phyloP scores from a whole-genome alignment of 2,329 filamentous ascomycete genomes.

The Rhinocladiella mackenziei region DNA sequence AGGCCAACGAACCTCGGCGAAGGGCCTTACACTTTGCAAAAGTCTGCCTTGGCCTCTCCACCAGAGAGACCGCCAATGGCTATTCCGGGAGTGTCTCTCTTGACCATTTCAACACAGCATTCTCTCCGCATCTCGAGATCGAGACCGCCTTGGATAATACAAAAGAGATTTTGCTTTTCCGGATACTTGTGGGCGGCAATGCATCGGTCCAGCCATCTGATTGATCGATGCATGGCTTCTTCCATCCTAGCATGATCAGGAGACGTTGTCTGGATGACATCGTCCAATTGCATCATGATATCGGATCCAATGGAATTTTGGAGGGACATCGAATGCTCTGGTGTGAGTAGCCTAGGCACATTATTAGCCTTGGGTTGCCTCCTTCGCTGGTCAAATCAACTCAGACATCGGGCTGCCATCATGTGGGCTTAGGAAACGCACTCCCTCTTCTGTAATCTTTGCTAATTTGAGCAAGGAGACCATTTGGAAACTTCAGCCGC shows the following conservation, averaged over 20 bases:
- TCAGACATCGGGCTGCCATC: slow-evolving; percentile 82
- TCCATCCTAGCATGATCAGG: slow-evolving; percentile 83
- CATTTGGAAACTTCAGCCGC: slow-evolving; percentile 79
- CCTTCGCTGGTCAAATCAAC: background rate
- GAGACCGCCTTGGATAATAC: slow-evolving; percentile 94
- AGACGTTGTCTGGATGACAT: slow-evolving; percentile 93
- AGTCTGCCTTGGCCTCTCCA: slow-evolving; percentile 89
- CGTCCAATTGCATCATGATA: slow-evolving; percentile 99
- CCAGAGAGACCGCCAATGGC: slow-evolving; percentile 93
- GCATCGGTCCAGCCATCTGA: slow-evolving; percentile 94
- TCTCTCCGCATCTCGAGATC: slow-evolving; percentile 79
- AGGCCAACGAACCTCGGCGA: background rate
- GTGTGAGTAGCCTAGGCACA: slow-evolving; percentile 68
- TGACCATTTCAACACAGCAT: slow-evolving; percentile 84
- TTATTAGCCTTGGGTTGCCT: background rate
- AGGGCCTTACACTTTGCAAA: slow-evolving; percentile 67
- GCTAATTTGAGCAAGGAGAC: slow-evolving; percentile 91
- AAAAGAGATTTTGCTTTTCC: slow-evolving; percentile 85
- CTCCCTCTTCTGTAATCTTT: slow-evolving; percentile 90
- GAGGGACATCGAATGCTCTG: slow-evolving; percentile 91
- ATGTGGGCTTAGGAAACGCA: slow-evolving; percentile 92
- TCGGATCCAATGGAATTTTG: slow-evolving; percentile 98
- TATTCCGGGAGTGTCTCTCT: slow-evolving; percentile 87
- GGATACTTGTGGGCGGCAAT: slow-evolving; percentile 84
- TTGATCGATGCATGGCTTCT: slow-evolving; percentile 89